phyloP scores from a whole-genome alignment of 306 rosid genomes.

The Fagus sylvatica region DNA sequence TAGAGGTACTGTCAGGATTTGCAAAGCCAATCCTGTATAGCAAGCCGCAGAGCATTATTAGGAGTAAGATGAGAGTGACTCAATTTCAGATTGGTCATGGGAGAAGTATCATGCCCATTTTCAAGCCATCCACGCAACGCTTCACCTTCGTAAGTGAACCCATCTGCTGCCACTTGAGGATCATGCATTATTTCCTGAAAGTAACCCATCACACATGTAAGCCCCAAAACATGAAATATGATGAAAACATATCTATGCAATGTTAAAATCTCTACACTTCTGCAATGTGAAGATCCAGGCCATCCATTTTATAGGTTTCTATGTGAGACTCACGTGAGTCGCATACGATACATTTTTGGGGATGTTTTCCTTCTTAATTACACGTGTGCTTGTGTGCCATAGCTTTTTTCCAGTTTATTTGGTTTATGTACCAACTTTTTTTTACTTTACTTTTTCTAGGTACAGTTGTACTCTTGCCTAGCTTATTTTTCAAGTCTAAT shows the following conservation, averaged over 20 bases:
- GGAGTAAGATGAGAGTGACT: conserved; percentile 68
- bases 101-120: conserved; percentile 76
- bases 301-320: too few species aligned
- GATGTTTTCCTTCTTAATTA: not conserved
- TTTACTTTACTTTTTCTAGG: too few species aligned
- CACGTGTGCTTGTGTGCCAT: not conserved
- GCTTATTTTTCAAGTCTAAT: too few species aligned
- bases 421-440: too few species aligned
- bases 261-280: too few species aligned
- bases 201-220: conserved; percentile 22
- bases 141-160: conserved; percentile 93
- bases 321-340: too few species aligned
- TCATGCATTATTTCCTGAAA: conserved; percentile 93
- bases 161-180: conserved; percentile 88
- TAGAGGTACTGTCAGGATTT: conserved; percentile 39
- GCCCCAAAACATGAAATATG: not conserved
- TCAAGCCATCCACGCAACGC: conserved; percentile 78
- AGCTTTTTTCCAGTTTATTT: too few species aligned
- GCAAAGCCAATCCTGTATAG: conserved; percentile 95
- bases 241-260: not conserved
- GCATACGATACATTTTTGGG: not conserved
- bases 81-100: conserved; percentile 79
- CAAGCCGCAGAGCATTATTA: conserved; percentile 66
- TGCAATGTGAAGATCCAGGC: too few species aligned
- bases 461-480: too few species aligned